Base-by-base conservation (phyloP, 129 eudicot species). In the Chrysanthemum seticuspe region DNA sequence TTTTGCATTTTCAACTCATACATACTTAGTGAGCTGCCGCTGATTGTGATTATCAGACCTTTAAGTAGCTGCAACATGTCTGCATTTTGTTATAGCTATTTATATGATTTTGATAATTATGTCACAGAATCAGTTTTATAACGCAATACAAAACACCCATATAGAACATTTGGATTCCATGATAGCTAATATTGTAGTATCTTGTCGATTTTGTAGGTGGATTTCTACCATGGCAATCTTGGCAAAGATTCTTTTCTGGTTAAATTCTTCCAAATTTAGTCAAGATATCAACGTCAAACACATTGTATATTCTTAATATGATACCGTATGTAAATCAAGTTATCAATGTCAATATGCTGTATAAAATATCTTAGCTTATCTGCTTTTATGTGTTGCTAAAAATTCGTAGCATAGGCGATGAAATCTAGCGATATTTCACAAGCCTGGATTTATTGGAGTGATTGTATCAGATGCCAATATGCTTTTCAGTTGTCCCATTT, bases 161-260 rank as follows among this genome's bases (percentile, higher is more conserved):
- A 31, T 31, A 31, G 36, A 31, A 31, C 36, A 31, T 25, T 49
- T 65, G 40, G 40, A 27, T 27, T 23, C 25, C 25, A 23, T 23
- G 25, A 23, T 52, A 23, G 36, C 14, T 34, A 13, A 53, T 10
- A 31, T 25, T 62, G 62, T 61, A 18, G 2, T 6, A 19, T 18
- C 11, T 63, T 55, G 76, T 70, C 15, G 53, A 68, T 54, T 55
- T 62, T 72, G 76, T 87, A 93, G 98, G 98, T 67, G 98, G 98
- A 54, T 93, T 89, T 82, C 78, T 93, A 47, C 96, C 98, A 53
- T 93, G 98, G 98, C 96, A 85, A 80, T 93, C 98, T 2, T 93
- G 98, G 98, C 87, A 70, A 73, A 84, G 96, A 75, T 93, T 93
- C 83, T 93, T 93, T 76, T 80, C 96, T 29, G 96, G 98, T 69